A percentile compares a stretch with the other conserved stretches of the same genome.
Evolutionary conservation across 2,329 filamentous ascomycete species (phyloP).

Genomic region (Aspergillus ochraceus): DNA sequence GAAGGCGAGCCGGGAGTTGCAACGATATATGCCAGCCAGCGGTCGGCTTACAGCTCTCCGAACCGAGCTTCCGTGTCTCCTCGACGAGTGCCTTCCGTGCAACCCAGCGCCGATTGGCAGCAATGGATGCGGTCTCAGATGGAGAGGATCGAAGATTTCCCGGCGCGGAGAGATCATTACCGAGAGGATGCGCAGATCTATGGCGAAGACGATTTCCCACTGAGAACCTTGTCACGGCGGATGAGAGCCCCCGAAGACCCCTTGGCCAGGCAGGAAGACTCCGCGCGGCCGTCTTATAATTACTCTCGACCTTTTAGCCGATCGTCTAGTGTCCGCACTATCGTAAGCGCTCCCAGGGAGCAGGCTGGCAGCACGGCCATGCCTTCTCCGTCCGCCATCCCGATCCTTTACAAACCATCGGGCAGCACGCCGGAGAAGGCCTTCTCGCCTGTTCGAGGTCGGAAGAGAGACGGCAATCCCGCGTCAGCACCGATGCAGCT

Average conservation of each 20-base stretch:
- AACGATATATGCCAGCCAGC: slow-evolving; percentile 36
- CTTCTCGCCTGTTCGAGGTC: slow-evolving; percentile 3
- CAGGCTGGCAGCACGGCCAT: neutral
- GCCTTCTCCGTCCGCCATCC: slow-evolving; percentile 4
- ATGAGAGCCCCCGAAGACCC: neutral
- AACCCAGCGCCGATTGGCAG: slow-evolving; percentile 37
- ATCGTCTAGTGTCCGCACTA: slow-evolving; percentile 30
- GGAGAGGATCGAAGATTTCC: slow-evolving; percentile 29
- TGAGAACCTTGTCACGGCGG: slow-evolving; percentile 2
- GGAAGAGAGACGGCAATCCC: slow-evolving; percentile 2
- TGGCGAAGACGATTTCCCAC: slow-evolving; percentile 20
- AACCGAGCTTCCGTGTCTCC: slow-evolving; percentile 15
- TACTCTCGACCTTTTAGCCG: slow-evolving; percentile 40
- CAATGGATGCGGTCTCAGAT: slow-evolving; percentile 40
- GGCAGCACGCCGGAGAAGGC: neutral
- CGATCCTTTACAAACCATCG: slow-evolving; percentile 2
- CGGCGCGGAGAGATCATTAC: slow-evolving; percentile 33
- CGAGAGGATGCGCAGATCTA: slow-evolving; percentile 42
- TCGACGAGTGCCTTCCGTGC: slow-evolving; percentile 8
- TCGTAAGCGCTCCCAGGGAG: slow-evolving; percentile 15
- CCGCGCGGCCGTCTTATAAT: slow-evolving; percentile 19
- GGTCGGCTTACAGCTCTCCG: slow-evolving; percentile 33
- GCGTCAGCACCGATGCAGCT: slow-evolving; percentile 25
- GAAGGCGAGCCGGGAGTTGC: slow-evolving; percentile 35
- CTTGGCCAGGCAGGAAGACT: neutral